Percentiles rank a stretch among this genome's conserved stretches.
Conservation (phyloP, 257 asterid genomes). For the Parsonsia alboflavescens region DNA sequence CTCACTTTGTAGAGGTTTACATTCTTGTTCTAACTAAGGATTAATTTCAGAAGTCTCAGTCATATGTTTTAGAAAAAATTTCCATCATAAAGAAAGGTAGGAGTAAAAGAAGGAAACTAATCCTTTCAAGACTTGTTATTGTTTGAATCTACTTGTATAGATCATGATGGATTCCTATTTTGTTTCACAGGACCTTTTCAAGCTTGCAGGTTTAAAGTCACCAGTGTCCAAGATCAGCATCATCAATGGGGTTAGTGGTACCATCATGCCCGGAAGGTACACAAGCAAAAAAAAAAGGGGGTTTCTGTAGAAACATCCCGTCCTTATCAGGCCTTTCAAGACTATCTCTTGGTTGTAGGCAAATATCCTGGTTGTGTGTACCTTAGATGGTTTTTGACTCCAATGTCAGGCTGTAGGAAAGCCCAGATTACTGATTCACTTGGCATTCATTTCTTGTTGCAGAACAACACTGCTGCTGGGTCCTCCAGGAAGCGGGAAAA, state of each 20-base stretch:
- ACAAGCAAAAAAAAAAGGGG: background rate
- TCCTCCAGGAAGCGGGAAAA: conserved; percentile 77
- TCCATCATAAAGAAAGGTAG: background rate
- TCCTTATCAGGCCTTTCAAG: background rate
- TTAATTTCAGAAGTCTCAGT: background rate
- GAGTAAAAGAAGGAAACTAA: background rate
- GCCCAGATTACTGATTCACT: background rate
- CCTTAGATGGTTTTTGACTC: background rate
- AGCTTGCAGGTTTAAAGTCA: conserved; percentile 49
- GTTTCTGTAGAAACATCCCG: background rate
- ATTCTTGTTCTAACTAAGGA: background rate
- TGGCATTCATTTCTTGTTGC: conserved; percentile 17
- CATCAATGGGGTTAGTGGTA: conserved; percentile 45
- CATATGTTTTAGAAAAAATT: background rate
- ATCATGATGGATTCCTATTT: background rate
- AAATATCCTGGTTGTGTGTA: background rate
- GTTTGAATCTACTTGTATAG: background rate
- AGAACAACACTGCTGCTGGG: conserved; percentile 66
- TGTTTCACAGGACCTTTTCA: conserved; percentile 37
- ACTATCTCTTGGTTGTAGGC: background rate
- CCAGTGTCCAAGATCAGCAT: conserved; percentile 42
- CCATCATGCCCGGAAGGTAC: conserved; percentile 68
- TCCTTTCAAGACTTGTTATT: background rate
- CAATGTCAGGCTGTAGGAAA: background rate
- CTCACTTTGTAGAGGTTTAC: background rate